Evolutionary conservation across 768 basidiomycete species (phyloP).

Genomic region (Trametes gibbosa): DNA sequence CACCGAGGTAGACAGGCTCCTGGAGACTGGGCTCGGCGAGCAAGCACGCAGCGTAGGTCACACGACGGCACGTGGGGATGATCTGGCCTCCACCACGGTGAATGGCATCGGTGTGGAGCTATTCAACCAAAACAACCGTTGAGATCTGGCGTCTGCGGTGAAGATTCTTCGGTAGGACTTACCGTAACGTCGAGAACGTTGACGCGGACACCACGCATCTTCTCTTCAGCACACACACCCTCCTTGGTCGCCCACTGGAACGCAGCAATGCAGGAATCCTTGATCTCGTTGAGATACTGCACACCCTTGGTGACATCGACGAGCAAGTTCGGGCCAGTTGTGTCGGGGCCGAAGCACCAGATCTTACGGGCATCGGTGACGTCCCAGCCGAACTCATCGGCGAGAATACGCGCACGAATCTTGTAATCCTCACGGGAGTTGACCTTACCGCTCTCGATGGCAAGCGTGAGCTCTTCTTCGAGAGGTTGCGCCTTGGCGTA

Average conservation of each 20-base stretch:
- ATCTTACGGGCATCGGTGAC: conserved; percentile 99
- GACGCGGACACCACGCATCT: conserved; percentile 97
- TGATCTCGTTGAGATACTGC: conserved; percentile 99
- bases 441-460: conserved; percentile 86
- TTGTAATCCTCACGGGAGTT: conserved; percentile 97
- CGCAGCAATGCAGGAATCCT: conserved; percentile 98
- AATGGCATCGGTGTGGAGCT: conserved; percentile 98
- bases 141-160: background rate
- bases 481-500: conserved; percentile 91
- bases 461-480: conserved; percentile 90
- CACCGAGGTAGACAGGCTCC: conserved; percentile 94
- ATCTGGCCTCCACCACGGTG: conserved; percentile 99
- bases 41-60: conserved; percentile 92
- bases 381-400: conserved; percentile 97
- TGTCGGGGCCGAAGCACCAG: conserved; percentile 99
- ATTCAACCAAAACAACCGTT: too few species aligned
- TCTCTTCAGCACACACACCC: conserved; percentile 94
- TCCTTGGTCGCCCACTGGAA: conserved; percentile 99
- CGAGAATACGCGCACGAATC: conserved; percentile 89
- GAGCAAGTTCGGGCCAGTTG: conserved; percentile 93
- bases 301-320: conserved; percentile 99
- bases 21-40: conserved; percentile 90
- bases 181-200: conserved; percentile 96
- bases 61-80: conserved; percentile 96
- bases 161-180: conserved; percentile 31